Base-by-base conservation (phyloP, 2,329 filamentous ascomycete species). In the Fusarium bactridioides region DNA sequence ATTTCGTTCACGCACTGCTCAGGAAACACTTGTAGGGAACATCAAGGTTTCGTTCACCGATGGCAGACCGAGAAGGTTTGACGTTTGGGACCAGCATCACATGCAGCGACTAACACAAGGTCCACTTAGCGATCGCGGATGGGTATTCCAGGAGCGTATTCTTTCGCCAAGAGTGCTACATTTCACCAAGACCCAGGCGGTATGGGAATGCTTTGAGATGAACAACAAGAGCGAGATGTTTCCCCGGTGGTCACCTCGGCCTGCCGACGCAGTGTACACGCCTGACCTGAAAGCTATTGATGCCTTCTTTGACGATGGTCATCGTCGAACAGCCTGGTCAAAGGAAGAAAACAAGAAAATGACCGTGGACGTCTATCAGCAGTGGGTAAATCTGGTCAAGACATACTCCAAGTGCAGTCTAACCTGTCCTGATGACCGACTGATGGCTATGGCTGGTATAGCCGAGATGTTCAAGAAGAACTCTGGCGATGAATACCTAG, bases 131-230 rank as follows among this genome's bases (percentile, higher is more conserved):
- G 12, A 41, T 10, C 47, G 57, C 5, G 57, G 57, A 3, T 60
- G 35, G 57, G 19, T 55, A 10, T 55, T 54, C 6, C 57, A 60
- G n/a, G 57, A 60, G 9, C 47, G 37, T 10, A 25, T 60, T 9
- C 16, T 60, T 1, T 60, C 47, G 6, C 47, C 45, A 7, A 40
- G 57, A 19, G 47, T 60, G 7, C 47, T 55, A 0, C 37, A 60
- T 35, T 60, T 55, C 47, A 23, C 47, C 4, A 23, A 27, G 10
- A 60, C 35, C 1, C 57, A 60, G 25, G 7, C 10, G 0, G 18
- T 60, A 12, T 60, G 47, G 57, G 57, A 55, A 18, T 60, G 47
- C 27, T 33, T n/a, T 10, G 57, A 35, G 19, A 41, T 41, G 57
- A 38, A n/a, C 5, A 38, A n/a, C 5, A 41, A 41, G 4, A 33